Evolutionary conservation across 352 stramenopile species (phyloP).

Genomic region (Globisporangium okanoganense): DNA sequence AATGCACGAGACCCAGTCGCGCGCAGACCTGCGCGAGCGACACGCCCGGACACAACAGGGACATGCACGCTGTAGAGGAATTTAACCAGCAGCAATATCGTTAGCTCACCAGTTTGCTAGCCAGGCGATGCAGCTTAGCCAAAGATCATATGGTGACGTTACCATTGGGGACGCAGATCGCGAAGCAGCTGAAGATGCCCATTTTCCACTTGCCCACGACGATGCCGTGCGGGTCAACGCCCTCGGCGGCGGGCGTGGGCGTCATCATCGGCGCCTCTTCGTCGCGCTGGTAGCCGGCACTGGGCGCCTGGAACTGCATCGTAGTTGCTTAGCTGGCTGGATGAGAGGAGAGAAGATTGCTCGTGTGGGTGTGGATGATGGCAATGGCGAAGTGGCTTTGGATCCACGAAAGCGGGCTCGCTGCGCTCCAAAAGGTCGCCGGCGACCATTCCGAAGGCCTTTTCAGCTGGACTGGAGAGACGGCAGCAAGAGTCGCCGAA

Average conservation of each 20-base stretch:
- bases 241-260: slow-evolving; percentile 15
- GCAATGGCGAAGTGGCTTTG: background rate
- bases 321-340: background rate
- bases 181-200: slow-evolving; percentile 20
- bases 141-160: background rate
- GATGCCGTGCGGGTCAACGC: slow-evolving; percentile 28
- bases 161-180: slow-evolving; percentile 25
- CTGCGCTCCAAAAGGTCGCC: background rate
- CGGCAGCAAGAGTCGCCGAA: background rate
- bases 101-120: background rate
- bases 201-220: slow-evolving; percentile 31
- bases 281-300: slow-evolving; percentile 3
- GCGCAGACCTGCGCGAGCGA: slow-evolving; percentile 45
- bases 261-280: slow-evolving; percentile 14
- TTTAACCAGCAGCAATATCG: background rate
- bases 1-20: slow-evolving; percentile 37
- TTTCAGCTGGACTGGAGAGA: background rate
- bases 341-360: background rate
- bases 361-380: background rate
- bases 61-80: slow-evolving; percentile 18
- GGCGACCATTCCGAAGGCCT: background rate
- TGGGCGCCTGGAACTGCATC: slow-evolving; percentile 8
- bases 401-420: background rate
- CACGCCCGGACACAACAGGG: slow-evolving; percentile 24
- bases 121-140: background rate